Conservation (phyloP, 2,329 filamentous ascomycete genomes). For the Coleophoma crateriformis region DNA sequence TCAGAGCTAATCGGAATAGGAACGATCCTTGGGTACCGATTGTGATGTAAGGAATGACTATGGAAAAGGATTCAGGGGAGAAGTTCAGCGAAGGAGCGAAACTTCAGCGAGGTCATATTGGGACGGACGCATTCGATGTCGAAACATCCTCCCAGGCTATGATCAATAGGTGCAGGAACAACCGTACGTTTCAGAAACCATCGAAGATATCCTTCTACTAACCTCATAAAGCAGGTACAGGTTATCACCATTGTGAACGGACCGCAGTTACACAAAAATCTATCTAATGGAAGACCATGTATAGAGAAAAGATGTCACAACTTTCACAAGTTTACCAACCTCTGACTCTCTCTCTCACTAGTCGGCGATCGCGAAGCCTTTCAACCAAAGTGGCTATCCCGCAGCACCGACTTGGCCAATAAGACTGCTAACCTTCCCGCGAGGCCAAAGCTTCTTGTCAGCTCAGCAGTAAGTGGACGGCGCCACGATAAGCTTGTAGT, state of each 20-base stretch:
- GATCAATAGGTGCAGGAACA: background rate
- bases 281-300: background rate
- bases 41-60: background rate
- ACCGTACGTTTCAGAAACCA: background rate
- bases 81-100: background rate
- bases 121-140: background rate
- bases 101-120: background rate
- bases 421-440: no score
- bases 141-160: background rate
- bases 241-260: background rate
- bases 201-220: background rate
- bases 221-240: background rate
- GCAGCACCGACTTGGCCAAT: no score
- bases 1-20: conserved; percentile 1
- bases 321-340: background rate
- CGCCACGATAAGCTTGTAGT: no score
- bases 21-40: conserved; percentile 1
- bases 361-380: no score
- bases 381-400: no score
- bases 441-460: no score
- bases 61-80: background rate
- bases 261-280: background rate
- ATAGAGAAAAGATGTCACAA: background rate
- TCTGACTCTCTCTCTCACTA: no score
- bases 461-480: no score